phyloP scores from a whole-genome alignment of 2,329 filamentous ascomycete species.

The Sporothrix pseudoabietina region DNA sequence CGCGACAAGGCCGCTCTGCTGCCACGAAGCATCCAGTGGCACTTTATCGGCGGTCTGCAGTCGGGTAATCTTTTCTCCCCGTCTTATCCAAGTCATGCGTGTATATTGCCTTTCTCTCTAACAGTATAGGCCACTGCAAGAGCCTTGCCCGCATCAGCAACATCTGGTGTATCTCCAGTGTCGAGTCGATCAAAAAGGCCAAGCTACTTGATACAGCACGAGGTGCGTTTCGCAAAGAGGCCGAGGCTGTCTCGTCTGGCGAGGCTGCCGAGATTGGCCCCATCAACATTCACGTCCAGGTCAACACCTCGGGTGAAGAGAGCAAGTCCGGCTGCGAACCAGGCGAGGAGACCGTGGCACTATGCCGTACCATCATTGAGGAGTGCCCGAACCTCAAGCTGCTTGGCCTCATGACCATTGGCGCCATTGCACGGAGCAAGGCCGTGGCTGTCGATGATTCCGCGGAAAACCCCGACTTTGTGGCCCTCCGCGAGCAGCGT shows the following conservation, averaged over 20 bases:
- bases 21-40: conserved; percentile 79
- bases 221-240: conserved; percentile 36
- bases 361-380: conserved; percentile 71
- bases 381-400: conserved; percentile 74
- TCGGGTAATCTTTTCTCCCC: conserved; percentile 53
- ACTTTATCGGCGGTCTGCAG: conserved; percentile 94
- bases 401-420: conserved; percentile 93
- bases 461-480: conserved; percentile 90
- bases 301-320: conserved; percentile 90
- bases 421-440: conserved; percentile 82
- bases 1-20: conserved; percentile 80
- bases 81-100: not conserved
- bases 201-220: conserved; percentile 77
- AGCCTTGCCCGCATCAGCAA: conserved; percentile 83
- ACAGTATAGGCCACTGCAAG: conserved; percentile 76
- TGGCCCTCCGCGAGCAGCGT: conserved; percentile 65
- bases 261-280: conserved; percentile 38
- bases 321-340: conserved; percentile 82
- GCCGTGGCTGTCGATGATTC: conserved; percentile 73
- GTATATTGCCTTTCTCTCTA: not conserved
- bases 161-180: conserved; percentile 86
- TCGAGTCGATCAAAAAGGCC: conserved; percentile 88
- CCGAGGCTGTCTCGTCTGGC: conserved; percentile 34
- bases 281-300: conserved; percentile 82
- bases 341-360: conserved; percentile 56